Evolutionary conservation across 495 filamentous ascomycete genomes (phyloP).

Genomic region (Podospora bellae-mahoneyi): DNA sequence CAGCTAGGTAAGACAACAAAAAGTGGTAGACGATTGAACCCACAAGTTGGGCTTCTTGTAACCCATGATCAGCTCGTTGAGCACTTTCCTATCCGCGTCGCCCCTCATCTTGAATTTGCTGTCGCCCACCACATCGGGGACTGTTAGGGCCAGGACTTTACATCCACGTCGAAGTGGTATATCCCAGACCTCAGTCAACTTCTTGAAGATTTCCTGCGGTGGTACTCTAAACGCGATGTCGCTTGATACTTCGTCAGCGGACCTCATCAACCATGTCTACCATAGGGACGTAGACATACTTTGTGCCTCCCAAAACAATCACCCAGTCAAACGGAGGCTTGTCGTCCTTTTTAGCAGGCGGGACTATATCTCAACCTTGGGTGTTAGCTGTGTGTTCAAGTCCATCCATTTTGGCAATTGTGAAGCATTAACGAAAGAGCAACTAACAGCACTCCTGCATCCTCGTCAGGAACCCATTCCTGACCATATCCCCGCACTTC

Average conservation of each 20-base stretch:
- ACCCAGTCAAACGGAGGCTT: conserved; percentile 40
- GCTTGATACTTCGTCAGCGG: conserved; percentile 18
- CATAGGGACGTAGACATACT: conserved; percentile 36
- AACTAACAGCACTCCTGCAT: conserved; percentile 44
- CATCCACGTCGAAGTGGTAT: conserved; percentile 43
- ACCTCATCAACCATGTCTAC: background rate
- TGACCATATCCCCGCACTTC: conserved; percentile 50
- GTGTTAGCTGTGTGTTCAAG: background rate
- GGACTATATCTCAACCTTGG: background rate
- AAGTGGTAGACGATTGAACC: conserved; percentile 23
- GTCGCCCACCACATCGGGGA: conserved; percentile 49
- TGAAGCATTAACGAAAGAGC: background rate
- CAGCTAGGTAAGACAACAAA: background rate
- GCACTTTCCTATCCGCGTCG: conserved; percentile 37
- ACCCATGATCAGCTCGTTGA: conserved; percentile 53
- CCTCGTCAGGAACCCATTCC: conserved; percentile 44
- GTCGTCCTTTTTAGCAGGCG: conserved; percentile 3
- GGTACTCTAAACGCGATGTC: conserved; percentile 43
- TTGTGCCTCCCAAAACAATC: conserved; percentile 57
- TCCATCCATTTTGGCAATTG: no score
- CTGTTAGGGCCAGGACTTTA: conserved; percentile 58
- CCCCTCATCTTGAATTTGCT: conserved; percentile 25
- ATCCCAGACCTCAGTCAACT: conserved; percentile 46
- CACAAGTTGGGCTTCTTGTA: conserved; percentile 47
- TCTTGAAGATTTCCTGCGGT: conserved; percentile 38